Percentiles rank a stretch among this genome's conserved stretches.
phyloP scores from a whole-genome alignment of 2,329 filamentous ascomycete species.

The Claviceps arundinis region DNA sequence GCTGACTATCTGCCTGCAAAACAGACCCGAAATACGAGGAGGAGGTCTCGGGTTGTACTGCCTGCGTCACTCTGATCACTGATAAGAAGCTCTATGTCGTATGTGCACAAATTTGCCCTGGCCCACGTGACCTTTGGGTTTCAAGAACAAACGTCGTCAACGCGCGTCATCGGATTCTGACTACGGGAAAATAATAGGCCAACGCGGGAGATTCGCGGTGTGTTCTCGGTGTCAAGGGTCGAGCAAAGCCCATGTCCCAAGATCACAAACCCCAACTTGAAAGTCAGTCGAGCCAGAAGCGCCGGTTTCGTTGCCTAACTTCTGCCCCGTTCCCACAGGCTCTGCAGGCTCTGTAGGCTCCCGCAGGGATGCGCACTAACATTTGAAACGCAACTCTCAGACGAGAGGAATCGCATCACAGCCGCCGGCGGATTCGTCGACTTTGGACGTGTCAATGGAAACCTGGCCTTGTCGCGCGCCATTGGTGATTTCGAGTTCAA shows the following conservation, averaged over 20 bases:
- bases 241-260: slow-evolving; percentile 95
- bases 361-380: not conserved
- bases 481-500: slow-evolving; percentile 99
- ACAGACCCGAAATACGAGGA: slow-evolving; percentile 97
- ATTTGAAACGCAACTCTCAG: slow-evolving; percentile 29
- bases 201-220: slow-evolving; percentile 94
- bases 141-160: not conserved
- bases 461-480: slow-evolving; percentile 87
- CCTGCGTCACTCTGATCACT: slow-evolving; percentile 79
- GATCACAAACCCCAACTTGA: slow-evolving; percentile 99
- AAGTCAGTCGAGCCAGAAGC: slow-evolving; percentile 40
- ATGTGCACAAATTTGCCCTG: slow-evolving; percentile 29
- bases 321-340: not conserved
- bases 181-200: slow-evolving; percentile 41
- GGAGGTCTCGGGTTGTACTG: slow-evolving; percentile 95
- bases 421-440: slow-evolving; percentile 96
- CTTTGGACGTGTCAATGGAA: slow-evolving; percentile 96
- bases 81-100: slow-evolving; percentile 91
- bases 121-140: not conserved
- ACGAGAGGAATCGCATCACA: slow-evolving; percentile 89
- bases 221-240: slow-evolving; percentile 89
- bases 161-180: slow-evolving; percentile 8
- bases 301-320: not conserved
- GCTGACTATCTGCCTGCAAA: slow-evolving; percentile 8
- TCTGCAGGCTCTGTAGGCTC: no score